Evolutionary conservation across 129 eudicot genomes (phyloP).

Genomic region (Gnaphalium uliginosum): DNA sequence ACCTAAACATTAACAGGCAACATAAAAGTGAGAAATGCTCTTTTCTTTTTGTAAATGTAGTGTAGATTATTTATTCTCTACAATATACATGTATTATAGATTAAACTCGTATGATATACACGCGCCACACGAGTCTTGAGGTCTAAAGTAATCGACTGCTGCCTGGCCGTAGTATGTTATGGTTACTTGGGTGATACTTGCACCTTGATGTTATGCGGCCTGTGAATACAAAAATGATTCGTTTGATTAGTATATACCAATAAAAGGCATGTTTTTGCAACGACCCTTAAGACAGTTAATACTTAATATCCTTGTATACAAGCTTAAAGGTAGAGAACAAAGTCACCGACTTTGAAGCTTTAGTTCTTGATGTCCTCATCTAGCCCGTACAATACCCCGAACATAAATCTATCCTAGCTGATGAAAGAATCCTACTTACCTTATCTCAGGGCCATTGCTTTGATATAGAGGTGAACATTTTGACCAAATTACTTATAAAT

Average conservation of each 20-base stretch:
- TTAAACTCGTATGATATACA: conserved; percentile 18
- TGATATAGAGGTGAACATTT: neutral
- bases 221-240: conserved; percentile 18
- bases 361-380: neutral
- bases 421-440: neutral
- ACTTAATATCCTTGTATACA: too few species aligned
- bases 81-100: neutral
- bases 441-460: neutral
- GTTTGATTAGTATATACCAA: conserved; percentile 1
- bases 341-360: neutral
- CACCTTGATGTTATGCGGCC: conserved; percentile 22
- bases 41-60: neutral
- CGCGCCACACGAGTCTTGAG: conserved; percentile 14
- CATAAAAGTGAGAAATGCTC: neutral
- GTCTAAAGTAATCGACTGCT: neutral
- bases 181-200: conserved; percentile 13
- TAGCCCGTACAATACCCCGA: neutral
- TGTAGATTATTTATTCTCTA: neutral
- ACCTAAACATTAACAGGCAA: neutral
- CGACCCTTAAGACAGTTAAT: too few species aligned
- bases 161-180: conserved; percentile 11
- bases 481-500: neutral
- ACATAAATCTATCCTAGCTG: neutral
- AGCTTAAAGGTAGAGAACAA: neutral
- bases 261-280: neutral